These are phyloP conservation scores for Castanopsis chinensis DNA, from an alignment of 306 rosid genomes.

Conservation along the genomic window DNA sequence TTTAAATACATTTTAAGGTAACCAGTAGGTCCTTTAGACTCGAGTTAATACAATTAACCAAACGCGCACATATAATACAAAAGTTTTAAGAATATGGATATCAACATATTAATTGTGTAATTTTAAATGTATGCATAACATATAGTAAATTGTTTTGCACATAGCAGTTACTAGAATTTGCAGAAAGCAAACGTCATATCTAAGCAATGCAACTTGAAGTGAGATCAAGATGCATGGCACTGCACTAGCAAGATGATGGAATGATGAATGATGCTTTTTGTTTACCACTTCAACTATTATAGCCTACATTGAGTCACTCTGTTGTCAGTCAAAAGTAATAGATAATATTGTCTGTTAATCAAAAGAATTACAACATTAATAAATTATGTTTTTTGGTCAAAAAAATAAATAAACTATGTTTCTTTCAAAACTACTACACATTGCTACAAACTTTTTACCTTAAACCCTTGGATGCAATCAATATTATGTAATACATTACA, in stretches of 20 bases:
- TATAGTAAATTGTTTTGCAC: too few relatives aligned
- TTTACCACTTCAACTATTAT: too few relatives aligned
- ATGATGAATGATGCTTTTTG: too few relatives aligned
- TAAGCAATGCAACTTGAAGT: too few relatives aligned
- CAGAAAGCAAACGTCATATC: too few relatives aligned
- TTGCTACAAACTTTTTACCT: not conserved
- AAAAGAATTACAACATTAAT: not conserved
- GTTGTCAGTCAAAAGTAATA: not conserved
- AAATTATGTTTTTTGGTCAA: not conserved
- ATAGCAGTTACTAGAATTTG: too few relatives aligned
- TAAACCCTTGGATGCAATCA: not conserved
- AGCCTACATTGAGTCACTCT: too few relatives aligned
- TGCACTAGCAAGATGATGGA: too few relatives aligned
- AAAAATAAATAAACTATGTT: not conserved
- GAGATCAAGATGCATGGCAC: too few relatives aligned
- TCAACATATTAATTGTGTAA: too few relatives aligned
- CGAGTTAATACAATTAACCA: not conserved
- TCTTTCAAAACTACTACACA: not conserved
- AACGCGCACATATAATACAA: not conserved
- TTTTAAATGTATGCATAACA: too few relatives aligned
- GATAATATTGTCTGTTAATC: not conserved
- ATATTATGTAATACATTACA: slow-evolving; percentile 14
- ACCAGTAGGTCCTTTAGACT: not conserved
- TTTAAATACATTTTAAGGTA: not conserved
- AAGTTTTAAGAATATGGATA: too few relatives aligned